These are phyloP conservation scores for Leptosphaerulina australis DNA, from an alignment of 2,329 filamentous ascomycete genomes.

Conservation along the genomic window DNA sequence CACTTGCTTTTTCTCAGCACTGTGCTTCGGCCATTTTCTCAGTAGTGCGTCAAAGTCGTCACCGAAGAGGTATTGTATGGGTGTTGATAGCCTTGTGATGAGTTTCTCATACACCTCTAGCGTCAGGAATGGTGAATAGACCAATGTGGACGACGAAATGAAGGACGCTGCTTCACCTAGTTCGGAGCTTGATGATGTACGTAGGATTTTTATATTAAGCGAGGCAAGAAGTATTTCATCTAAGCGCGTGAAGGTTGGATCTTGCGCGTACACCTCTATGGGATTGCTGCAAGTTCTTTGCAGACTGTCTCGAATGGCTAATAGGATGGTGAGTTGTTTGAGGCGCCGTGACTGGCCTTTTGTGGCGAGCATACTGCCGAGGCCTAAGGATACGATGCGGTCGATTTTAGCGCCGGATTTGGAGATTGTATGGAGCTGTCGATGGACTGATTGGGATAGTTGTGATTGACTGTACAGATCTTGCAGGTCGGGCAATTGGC, in stretches of 20 bases:
- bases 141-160: conserved; percentile 29
- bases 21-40: conserved; percentile 39
- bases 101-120: conserved; percentile 31
- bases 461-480: conserved; percentile 19
- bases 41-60: conserved; percentile 39
- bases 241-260: conserved; percentile 37
- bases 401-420: conserved; percentile 17
- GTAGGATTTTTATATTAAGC: conserved; percentile 28
- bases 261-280: conserved; percentile 37
- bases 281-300: background rate
- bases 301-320: conserved; percentile 26
- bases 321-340: conserved; percentile 39
- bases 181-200: conserved; percentile 32
- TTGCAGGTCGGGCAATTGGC: conserved; percentile 12
- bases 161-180: conserved; percentile 33
- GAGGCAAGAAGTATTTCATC: conserved; percentile 34
- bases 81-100: conserved; percentile 1
- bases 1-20: conserved; percentile 32
- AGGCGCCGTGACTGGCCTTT: conserved; percentile 33
- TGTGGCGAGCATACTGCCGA: conserved; percentile 22
- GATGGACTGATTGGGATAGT: conserved; percentile 17
- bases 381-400: conserved; percentile 30
- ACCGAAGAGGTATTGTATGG: conserved; percentile 28
- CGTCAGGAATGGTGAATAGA: conserved; percentile 40
- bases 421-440: conserved; percentile 10